phyloP scores from a whole-genome alignment of 805 yeast genomes.

The Candida manassasensis region DNA sequence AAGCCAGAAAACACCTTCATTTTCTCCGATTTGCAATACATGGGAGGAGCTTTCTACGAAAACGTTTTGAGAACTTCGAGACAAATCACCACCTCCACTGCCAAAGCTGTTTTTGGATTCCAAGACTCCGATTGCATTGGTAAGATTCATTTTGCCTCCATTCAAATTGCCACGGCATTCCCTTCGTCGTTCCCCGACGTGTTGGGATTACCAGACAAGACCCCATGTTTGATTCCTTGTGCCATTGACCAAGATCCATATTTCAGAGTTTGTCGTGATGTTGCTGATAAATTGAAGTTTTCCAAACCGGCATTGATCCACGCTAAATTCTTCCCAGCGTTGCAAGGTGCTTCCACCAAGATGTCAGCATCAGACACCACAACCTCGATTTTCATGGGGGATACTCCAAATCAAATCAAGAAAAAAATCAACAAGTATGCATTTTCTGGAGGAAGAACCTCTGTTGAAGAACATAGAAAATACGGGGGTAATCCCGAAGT shows the following conservation, averaged over 20 bases:
- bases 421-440: conserved; percentile 96
- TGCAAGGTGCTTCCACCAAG: conserved; percentile 93
- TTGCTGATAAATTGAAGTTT: conserved; percentile 86
- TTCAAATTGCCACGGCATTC: conserved; percentile 94
- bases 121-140: conserved; percentile 94
- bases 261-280: conserved; percentile 95
- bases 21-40: conserved; percentile 86
- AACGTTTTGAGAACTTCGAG: conserved; percentile 89
- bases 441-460: conserved; percentile 87
- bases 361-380: conserved; percentile 94
- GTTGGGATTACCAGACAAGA: conserved; percentile 77
- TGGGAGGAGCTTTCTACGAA: conserved; percentile 93
- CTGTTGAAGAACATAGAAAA: conserved; percentile 85
- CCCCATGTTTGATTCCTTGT: conserved; percentile 96
- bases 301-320: conserved; percentile 90
- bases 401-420: conserved; percentile 84
- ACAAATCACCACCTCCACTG: conserved; percentile 95
- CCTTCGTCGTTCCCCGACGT: conserved; percentile 95
- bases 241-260: conserved; percentile 99
- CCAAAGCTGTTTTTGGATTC: conserved; percentile 95
- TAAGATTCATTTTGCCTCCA: conserved; percentile 88
- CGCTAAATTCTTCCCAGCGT: conserved; percentile 95
- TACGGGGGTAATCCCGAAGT: conserved; percentile 93
- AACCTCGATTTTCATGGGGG: conserved; percentile 92
- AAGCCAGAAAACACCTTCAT: conserved; percentile 92